Evolutionary conservation across 2,329 filamentous ascomycete species (phyloP).

Genomic region (Fusarium bactridioides): DNA sequence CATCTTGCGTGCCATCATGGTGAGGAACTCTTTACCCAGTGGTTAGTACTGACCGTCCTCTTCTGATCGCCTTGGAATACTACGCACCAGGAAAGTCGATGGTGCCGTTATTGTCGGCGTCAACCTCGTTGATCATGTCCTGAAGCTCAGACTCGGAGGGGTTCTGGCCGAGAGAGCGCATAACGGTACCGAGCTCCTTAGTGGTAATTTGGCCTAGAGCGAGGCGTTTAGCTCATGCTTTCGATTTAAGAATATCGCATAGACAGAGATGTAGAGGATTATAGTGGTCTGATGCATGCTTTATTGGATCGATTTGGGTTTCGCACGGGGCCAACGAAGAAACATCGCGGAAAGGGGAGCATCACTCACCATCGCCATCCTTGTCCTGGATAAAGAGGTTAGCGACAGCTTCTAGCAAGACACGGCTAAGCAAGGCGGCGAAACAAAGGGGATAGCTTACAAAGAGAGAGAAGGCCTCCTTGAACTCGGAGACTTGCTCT

Average conservation of each 20-base stretch:
- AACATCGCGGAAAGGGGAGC: constrained; percentile 24
- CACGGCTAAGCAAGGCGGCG: not conserved
- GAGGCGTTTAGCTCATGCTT: constrained; percentile 32
- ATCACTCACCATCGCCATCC: constrained; percentile 84
- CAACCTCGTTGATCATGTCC: constrained; percentile 95
- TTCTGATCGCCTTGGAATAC: not conserved
- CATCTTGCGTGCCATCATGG: constrained; percentile 96
- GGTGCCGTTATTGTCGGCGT: constrained; percentile 91
- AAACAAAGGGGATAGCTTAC: constrained; percentile 66
- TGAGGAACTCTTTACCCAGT: constrained; percentile 75
- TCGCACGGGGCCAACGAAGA: constrained; percentile 13
- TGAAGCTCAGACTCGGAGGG: constrained; percentile 89
- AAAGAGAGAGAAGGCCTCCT: constrained; percentile 99
- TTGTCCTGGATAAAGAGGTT: constrained; percentile 70
- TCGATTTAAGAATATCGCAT: constrained; percentile 12
- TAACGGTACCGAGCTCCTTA: constrained; percentile 89
- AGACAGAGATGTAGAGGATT: not conserved
- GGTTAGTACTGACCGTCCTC: constrained; percentile 26
- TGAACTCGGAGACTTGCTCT: constrained; percentile 99
- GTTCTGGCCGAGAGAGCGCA: constrained; percentile 90
- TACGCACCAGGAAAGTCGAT: constrained; percentile 86
- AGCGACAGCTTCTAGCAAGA: constrained; percentile 31
- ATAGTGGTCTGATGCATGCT: not conserved
- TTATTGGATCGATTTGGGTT: constrained; percentile 12
- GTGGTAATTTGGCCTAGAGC: constrained; percentile 84